These are phyloP conservation scores for Fraxinus greggii DNA, from an alignment of 305 asterid species.

Conservation along the genomic window DNA sequence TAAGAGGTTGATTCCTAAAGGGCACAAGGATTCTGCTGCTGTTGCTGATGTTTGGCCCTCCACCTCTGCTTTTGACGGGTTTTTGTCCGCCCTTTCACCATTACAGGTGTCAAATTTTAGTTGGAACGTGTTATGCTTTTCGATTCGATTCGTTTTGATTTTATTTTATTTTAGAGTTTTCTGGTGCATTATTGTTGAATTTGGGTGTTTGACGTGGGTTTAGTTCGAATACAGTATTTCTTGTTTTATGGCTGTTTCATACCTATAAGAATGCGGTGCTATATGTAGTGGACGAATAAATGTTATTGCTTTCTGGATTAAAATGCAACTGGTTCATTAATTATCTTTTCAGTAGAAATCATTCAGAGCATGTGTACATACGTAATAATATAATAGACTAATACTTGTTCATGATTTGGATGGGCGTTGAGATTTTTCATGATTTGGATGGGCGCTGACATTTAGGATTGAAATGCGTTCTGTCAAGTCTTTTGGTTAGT, in stretches of 20 bases:
- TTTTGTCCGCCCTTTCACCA: conserved; percentile 85
- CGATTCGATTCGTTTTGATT: neutral
- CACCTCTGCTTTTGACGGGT: conserved; percentile 93
- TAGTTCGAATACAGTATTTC: neutral
- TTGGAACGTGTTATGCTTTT: neutral
- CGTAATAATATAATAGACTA: neutral
- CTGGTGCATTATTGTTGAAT: conserved; percentile 17
- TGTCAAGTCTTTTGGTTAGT: neutral
- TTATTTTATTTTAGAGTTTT: conserved; percentile 15
- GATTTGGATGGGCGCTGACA: conserved; percentile 7
- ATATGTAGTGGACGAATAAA: neutral
- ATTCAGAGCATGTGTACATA: neutral
- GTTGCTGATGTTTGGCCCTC: conserved; percentile 99
- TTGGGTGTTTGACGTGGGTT: conserved; percentile 1
- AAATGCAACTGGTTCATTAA: neutral
- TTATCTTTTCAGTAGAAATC: neutral
- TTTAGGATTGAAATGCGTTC: conserved; percentile 10
- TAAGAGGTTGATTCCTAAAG: conserved; percentile 88
- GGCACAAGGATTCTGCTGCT: conserved; percentile 90
- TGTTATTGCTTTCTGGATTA: neutral
- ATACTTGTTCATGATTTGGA: neutral
- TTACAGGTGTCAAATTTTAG: conserved; percentile 58
- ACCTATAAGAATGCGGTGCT: neutral
- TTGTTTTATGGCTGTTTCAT: conserved; percentile 5
- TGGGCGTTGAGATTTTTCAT: neutral